phyloP scores from a whole-genome alignment of 768 basidiomycete species.

The Cystobasidium onofrii region DNA sequence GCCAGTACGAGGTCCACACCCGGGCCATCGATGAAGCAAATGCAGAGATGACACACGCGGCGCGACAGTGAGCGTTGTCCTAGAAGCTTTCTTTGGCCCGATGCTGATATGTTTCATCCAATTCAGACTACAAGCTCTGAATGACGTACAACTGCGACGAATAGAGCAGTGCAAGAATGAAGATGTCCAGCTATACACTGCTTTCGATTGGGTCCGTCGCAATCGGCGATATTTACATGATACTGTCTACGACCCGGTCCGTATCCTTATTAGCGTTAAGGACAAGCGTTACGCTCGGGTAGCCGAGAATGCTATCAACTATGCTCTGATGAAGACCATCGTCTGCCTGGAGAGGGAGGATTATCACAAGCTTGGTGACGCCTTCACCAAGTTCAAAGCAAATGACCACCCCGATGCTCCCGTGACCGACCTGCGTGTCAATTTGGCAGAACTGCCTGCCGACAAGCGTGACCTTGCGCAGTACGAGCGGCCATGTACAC shows the following conservation, averaged over 20 bases:
- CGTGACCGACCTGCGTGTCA: constrained; percentile 34
- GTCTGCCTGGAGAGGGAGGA: constrained; percentile 77
- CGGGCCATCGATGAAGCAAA: not conserved
- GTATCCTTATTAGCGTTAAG: constrained; percentile 63
- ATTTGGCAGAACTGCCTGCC: constrained; percentile 27
- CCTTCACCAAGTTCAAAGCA: constrained; percentile 44
- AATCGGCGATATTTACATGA: constrained; percentile 63
- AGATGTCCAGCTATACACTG: constrained; percentile 58
- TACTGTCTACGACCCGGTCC: constrained; percentile 77
- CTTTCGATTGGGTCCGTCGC: constrained; percentile 63
- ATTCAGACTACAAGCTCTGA: not conserved
- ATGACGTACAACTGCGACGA: not conserved
- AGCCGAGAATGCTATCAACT: constrained; percentile 64
- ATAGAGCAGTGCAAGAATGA: not conserved
- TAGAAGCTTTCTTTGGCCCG: not conserved
- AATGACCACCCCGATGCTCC: constrained; percentile 46
- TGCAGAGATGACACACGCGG: not conserved
- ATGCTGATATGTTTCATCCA: not conserved
- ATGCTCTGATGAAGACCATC: constrained; percentile 65
- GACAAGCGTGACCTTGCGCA: not conserved
- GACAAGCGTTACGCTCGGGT: constrained; percentile 58
- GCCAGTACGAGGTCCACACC: not conserved
- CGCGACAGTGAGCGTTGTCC: not conserved
- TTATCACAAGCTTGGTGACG: constrained; percentile 58
- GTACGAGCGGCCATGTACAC: not conserved